Percentiles rank a stretch among this genome's conserved stretches.
Conservation (phyloP, 352 stramenopile species). For the Pythium oligandrum region DNA sequence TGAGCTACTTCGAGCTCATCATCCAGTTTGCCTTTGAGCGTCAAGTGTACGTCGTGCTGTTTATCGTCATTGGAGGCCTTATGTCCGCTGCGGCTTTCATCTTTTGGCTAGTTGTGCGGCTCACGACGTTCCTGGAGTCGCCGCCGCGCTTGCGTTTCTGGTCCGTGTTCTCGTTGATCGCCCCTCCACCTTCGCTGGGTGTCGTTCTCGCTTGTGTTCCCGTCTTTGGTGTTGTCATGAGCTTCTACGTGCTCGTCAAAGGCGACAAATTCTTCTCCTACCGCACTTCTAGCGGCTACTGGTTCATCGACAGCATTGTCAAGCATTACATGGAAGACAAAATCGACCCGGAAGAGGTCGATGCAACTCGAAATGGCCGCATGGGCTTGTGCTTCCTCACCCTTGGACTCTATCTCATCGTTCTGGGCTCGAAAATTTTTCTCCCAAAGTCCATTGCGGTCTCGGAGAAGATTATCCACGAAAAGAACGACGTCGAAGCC, state of each 20-base stretch:
- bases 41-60: conserved; percentile 92
- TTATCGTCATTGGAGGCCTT: conserved; percentile 87
- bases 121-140: conserved; percentile 89
- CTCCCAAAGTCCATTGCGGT: conserved; percentile 89
- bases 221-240: conserved; percentile 63
- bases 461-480: conserved; percentile 83
- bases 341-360: conserved; percentile 71
- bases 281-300: conserved; percentile 48
- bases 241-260: conserved; percentile 71
- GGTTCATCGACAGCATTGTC: conserved; percentile 71
- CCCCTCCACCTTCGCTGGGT: conserved; percentile 81
- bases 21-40: conserved; percentile 95
- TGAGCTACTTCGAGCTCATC: conserved; percentile 95
- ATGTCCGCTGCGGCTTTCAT: conserved; percentile 78
- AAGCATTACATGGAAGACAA: conserved; percentile 86
- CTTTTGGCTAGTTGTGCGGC: conserved; percentile 88
- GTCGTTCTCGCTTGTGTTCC: conserved; percentile 87
- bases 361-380: conserved; percentile 74
- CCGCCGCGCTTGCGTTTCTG: conserved; percentile 91
- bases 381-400: conserved; percentile 92
- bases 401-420: conserved; percentile 86
- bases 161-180: conserved; percentile 89
- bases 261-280: conserved; percentile 36
- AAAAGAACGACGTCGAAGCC: conserved; percentile 71
- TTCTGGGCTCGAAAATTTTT: conserved; percentile 87